A percentile compares a stretch with the other conserved stretches of the same genome.
These are phyloP conservation scores for Tuber melanosporum DNA, from an alignment of 495 filamentous ascomycete species.

Conservation along the genomic window DNA sequence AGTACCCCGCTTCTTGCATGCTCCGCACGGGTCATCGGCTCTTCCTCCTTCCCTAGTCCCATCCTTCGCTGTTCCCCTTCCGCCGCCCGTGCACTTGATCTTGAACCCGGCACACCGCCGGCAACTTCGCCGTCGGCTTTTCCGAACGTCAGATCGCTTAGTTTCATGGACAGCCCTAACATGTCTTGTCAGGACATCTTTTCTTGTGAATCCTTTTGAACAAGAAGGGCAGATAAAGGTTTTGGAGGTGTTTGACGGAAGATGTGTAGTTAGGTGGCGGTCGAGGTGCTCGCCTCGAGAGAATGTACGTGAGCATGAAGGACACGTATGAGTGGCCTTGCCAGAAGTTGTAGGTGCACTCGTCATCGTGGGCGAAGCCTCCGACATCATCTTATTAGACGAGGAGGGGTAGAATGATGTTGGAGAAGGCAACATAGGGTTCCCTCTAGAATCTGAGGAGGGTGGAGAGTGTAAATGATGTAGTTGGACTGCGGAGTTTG, in stretches of 20 bases:
- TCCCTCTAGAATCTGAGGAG: conserved; percentile 17
- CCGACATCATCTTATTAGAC: conserved; percentile 7
- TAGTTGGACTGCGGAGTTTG: conserved; percentile 22
- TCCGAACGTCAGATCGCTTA: conserved; percentile 38
- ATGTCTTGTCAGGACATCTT: conserved; percentile 41
- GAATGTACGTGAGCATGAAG: conserved; percentile 39
- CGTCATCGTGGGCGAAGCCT: conserved; percentile 17
- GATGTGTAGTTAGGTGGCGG: conserved; percentile 39
- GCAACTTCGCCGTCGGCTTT: conserved; percentile 40
- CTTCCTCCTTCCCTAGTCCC: conserved; percentile 33
- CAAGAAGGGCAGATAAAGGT: conserved; percentile 40
- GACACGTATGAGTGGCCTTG: conserved; percentile 39
- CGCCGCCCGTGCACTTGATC: conserved; percentile 41
- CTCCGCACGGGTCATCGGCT: conserved; percentile 40
- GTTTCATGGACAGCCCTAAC: conserved; percentile 42
- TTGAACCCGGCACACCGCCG: conserved; percentile 40
- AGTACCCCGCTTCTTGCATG: conserved; percentile 39
- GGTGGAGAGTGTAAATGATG: conserved; percentile 25
- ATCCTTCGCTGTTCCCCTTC: conserved; percentile 33
- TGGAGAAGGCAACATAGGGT: conserved; percentile 28
- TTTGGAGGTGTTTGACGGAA: conserved; percentile 40
- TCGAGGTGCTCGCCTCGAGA: conserved; percentile 42
- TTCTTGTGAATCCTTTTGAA: conserved; percentile 40
- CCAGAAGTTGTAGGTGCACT: conserved; percentile 6
- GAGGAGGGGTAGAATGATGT: conserved; percentile 27